Conservation (phyloP, 495 filamentous ascomycete genomes). For the Extremus antarcticus region DNA sequence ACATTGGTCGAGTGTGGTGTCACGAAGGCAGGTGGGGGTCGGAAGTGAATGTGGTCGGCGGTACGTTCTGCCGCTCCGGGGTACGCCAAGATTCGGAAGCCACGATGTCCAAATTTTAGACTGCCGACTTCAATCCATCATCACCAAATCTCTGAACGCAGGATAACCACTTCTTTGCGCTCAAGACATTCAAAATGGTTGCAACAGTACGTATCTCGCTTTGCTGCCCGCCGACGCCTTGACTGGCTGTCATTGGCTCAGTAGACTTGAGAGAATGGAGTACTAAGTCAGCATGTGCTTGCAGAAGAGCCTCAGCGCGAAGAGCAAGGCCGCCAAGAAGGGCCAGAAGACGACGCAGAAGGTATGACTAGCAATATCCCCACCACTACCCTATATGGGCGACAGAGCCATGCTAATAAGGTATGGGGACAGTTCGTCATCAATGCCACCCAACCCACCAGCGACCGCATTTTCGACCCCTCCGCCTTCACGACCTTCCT, state of each 20-base stretch:
- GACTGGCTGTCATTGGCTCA: slow-evolving; percentile 49
- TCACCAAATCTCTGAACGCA: slow-evolving; percentile 25
- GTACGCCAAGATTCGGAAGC: neutral
- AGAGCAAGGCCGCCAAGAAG: slow-evolving; percentile 50
- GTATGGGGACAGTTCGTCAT: slow-evolving; percentile 67
- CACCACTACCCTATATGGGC: neutral
- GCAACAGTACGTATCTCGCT: slow-evolving; percentile 77
- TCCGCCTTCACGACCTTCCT: slow-evolving; percentile 99
- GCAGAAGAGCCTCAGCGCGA: slow-evolving; percentile 50
- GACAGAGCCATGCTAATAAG: slow-evolving; percentile 1
- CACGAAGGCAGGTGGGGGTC: too few relatives aligned
- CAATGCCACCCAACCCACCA: slow-evolving; percentile 93
- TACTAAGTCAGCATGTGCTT: slow-evolving; percentile 40
- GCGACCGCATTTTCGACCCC: slow-evolving; percentile 99
- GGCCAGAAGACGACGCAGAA: slow-evolving; percentile 61
- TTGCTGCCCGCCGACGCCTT: slow-evolving; percentile 56
- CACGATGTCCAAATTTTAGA: neutral
- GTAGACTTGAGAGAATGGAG: slow-evolving; percentile 52
- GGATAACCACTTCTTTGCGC: slow-evolving; percentile 61
- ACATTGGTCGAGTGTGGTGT: too few relatives aligned
- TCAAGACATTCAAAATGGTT: slow-evolving; percentile 38
- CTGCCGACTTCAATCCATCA: neutral
- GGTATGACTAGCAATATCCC: slow-evolving; percentile 31
- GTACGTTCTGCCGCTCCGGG: neutral
- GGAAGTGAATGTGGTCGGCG: neutral